Evolutionary conservation across 306 rosid genomes (phyloP).

Genomic region (Glycine soja): DNA sequence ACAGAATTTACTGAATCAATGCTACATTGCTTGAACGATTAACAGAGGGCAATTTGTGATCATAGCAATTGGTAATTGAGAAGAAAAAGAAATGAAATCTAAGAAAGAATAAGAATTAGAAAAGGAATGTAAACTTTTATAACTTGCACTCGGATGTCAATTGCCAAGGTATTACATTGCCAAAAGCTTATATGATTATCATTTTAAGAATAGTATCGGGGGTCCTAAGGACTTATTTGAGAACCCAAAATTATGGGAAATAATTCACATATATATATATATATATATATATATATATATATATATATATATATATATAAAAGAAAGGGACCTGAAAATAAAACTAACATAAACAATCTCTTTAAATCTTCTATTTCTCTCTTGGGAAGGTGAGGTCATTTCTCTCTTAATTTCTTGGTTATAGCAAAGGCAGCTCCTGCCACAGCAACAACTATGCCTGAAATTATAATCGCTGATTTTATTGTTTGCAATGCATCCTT

Average conservation of each 20-base stretch:
- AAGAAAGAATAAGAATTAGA: background rate
- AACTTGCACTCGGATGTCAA: conserved; percentile 26
- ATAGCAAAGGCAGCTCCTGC: conserved; percentile 64
- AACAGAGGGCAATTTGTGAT: background rate
- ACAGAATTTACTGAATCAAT: background rate
- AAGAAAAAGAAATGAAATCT: conserved; percentile 2
- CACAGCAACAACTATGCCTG: conserved; percentile 64
- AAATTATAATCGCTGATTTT: conserved; percentile 64
- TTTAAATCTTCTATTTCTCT: conserved; percentile 37
- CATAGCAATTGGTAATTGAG: background rate
- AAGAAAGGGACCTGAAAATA: conserved; percentile 6
- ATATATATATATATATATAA: background rate
- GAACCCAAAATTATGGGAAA: conserved; percentile 36
- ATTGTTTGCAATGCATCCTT: conserved; percentile 54
- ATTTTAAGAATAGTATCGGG: background rate
- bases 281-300: too few relatives aligned
- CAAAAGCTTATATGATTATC: conserved; percentile 12
- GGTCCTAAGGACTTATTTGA: conserved; percentile 40
- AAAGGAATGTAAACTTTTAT: background rate
- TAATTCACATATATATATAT: background rate
- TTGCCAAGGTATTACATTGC: background rate
- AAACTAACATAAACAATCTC: conserved; percentile 32
- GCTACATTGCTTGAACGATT: background rate
- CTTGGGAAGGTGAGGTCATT: conserved; percentile 43
- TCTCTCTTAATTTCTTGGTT: conserved; percentile 68